Base-by-base conservation (phyloP, 805 yeast genomes). In the Myxozyma neglecta region DNA sequence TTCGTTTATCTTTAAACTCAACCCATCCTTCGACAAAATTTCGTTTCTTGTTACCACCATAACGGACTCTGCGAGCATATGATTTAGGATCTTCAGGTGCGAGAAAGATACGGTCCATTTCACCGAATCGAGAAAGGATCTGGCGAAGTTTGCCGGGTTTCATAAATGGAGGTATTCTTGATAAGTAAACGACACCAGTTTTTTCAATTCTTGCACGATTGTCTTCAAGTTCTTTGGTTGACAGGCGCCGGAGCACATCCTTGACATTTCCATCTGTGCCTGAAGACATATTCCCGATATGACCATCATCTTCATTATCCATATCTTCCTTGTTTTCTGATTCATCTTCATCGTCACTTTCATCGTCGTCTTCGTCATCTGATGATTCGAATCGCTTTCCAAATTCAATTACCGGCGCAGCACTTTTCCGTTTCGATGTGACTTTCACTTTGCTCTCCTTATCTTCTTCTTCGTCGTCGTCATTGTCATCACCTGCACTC, bases 21-120 rank as follows among this genome's bases (percentile, higher is more conserved):
- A 89, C 94, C 99, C 99, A 94, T 13, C 99, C 99, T 78, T 93
- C 99, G 35, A 88, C 89, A 71, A 83, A 94, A 76, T 83, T 87
- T 71, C 82, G 81, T 75, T 92, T 92, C 74, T 90, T 91, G 74
- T 93, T 94, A 24, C 99, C 98, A 13, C 98, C 98, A 65, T 84
- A 82, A 70, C 87, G 88, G 20, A 89, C 85, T 69, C 99, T 79
- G 53, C 81, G 80, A 55, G 83, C 83, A 70, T 90, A 80, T 8
- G 80, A 80, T 35, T 81, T 77, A 9, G 85, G 81, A 65, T 87
- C 89, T 73, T 94, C 99, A 14, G 96, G 97, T 67, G 90, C 88
- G 65, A 94, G 76, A 72, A 88, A 94, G 6, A 94, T 77, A 66
- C 98, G 80, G 69, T 90, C 96, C n/a, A 93, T 81, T 61, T 84